A percentile compares a stretch with the other conserved stretches of the same genome.
phyloP scores from a whole-genome alignment of 805 yeast genomes.

The Phaffomyces opuntiae region DNA sequence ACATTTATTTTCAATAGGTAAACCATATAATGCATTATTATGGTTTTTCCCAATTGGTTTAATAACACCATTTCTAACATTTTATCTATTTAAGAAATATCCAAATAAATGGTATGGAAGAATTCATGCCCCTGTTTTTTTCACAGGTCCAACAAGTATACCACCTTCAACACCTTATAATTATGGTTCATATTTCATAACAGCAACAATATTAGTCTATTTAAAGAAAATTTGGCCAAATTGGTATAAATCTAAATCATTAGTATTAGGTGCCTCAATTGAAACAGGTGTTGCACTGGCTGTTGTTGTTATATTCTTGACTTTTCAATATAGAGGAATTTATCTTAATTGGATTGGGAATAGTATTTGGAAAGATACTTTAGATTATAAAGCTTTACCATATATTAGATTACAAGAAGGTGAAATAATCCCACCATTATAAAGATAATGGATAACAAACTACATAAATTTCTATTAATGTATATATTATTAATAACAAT shows the following conservation, averaged over 20 bases:
- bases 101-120: conserved; percentile 29
- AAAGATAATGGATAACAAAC: background rate
- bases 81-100: conserved; percentile 21
- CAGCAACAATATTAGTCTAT: conserved; percentile 38
- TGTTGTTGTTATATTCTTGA: conserved; percentile 46
- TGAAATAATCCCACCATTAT: conserved; percentile 18
- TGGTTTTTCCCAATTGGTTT: conserved; percentile 51
- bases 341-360: conserved; percentile 55
- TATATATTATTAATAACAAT: background rate
- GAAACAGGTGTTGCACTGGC: conserved; percentile 60
- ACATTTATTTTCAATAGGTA: conserved; percentile 38
- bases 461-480: background rate
- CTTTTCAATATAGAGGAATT: conserved; percentile 41
- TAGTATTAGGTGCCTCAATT: conserved; percentile 52
- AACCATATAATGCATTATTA: conserved; percentile 46
- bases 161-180: conserved; percentile 75
- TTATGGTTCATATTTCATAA: conserved; percentile 45
- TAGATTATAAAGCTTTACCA: conserved; percentile 29
- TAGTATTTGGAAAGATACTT: conserved; percentile 35
- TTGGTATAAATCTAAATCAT: conserved; percentile 59
- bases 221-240: conserved; percentile 39
- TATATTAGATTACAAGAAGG: conserved; percentile 31
- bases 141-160: conserved; percentile 50
- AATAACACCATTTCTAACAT: conserved; percentile 32
- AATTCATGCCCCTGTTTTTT: conserved; percentile 58